phyloP scores from a whole-genome alignment of 805 yeast species.

The Candida rishiriensis region DNA sequence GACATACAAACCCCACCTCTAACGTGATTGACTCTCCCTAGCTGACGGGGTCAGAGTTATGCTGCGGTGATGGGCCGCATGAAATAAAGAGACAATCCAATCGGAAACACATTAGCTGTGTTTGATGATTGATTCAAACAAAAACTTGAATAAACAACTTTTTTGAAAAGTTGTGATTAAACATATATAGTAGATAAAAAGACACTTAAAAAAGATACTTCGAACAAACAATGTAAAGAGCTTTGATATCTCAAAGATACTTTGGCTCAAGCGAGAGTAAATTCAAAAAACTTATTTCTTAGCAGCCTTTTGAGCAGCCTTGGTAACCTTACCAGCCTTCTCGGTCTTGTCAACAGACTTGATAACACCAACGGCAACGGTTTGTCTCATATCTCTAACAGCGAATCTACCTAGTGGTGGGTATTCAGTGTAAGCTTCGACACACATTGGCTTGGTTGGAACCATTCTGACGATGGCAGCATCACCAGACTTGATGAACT shows the following conservation, averaged over 20 bases:
- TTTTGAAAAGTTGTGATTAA: background rate
- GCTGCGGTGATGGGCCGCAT: no score
- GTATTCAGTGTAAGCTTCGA: slow-evolving; percentile 90
- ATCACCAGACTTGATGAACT: slow-evolving; percentile 94
- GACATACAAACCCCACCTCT: no score
- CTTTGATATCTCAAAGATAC: background rate
- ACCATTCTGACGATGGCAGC: slow-evolving; percentile 90
- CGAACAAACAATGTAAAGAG: background rate
- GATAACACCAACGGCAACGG: slow-evolving; percentile 99
- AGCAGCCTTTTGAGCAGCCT: slow-evolving; percentile 85
- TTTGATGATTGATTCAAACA: background rate
- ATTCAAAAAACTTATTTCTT: slow-evolving; percentile 50
- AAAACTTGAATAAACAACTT: background rate
- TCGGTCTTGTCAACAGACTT: slow-evolving; percentile 84
- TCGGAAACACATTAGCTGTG: no score
- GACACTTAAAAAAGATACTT: no score
- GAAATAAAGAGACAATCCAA: no score
- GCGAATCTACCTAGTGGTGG: slow-evolving; percentile 98
- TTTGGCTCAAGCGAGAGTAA: slow-evolving; percentile 8
- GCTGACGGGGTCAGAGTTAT: no score
- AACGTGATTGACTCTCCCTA: no score
- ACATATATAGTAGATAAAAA: background rate
- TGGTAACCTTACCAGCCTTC: slow-evolving; percentile 92
- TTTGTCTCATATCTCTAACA: slow-evolving; percentile 99
- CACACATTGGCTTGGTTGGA: slow-evolving; percentile 90